phyloP scores from a whole-genome alignment of 2,329 filamentous ascomycete species.

The Thielaviopsis ethacetica region DNA sequence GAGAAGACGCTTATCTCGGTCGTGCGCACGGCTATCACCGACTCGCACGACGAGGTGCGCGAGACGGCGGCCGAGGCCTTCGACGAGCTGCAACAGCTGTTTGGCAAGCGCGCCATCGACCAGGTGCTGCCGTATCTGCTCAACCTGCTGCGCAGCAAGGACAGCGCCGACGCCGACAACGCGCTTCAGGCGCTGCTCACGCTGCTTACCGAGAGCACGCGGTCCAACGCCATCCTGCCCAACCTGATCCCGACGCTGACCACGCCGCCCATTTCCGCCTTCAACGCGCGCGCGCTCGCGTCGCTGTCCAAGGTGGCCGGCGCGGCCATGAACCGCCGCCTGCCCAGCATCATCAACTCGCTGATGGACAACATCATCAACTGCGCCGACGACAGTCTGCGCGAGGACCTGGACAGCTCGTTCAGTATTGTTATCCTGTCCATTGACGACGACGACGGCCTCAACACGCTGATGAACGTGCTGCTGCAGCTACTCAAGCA shows the following conservation, averaged over 20 bases:
- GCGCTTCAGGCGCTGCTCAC: constrained; percentile 85
- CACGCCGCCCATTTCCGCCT: constrained; percentile 74
- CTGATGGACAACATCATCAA: constrained; percentile 85
- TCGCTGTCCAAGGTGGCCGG: constrained; percentile 86
- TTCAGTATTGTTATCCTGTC: constrained; percentile 84
- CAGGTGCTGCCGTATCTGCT: constrained; percentile 88
- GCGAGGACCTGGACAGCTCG: constrained; percentile 55
- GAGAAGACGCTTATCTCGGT: constrained; percentile 92
- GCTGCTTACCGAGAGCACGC: constrained; percentile 78
- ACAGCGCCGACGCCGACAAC: constrained; percentile 81
- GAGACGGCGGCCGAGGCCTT: constrained; percentile 96
- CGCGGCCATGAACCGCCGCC: constrained; percentile 72
- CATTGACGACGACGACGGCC: constrained; percentile 87
- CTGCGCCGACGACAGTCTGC: constrained; percentile 57
- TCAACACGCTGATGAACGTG: constrained; percentile 91
- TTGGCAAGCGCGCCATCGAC: constrained; percentile 89
- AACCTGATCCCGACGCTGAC: constrained; percentile 91
- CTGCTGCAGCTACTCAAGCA: constrained; percentile 79
- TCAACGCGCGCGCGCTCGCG: constrained; percentile 87
- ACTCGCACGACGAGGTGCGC: constrained; percentile 75
- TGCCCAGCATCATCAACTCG: constrained; percentile 82
- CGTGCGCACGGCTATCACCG: constrained; percentile 80
- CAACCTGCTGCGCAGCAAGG: constrained; percentile 70
- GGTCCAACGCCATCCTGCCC: constrained; percentile 91
- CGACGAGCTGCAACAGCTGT: constrained; percentile 79